Evolutionary conservation across 345 rosid species (phyloP).

Genomic region (Punica granatum): DNA sequence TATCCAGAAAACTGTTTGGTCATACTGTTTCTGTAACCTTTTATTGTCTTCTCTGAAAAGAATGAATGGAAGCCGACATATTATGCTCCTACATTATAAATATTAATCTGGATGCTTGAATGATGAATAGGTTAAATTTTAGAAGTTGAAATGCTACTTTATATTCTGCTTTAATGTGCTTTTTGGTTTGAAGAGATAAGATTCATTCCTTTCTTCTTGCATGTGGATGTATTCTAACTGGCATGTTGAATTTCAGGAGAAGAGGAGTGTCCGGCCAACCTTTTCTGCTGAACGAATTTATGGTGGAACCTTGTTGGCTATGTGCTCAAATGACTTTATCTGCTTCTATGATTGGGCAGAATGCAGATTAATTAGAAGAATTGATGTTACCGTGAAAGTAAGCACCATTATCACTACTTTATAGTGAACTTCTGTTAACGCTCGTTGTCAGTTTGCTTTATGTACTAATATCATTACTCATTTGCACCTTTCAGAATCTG

Average conservation of each 20-base stretch:
- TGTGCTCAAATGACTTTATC: conserved; percentile 96
- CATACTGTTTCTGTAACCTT: no score
- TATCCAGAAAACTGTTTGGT: no score
- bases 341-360: conserved; percentile 99
- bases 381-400: conserved; percentile 97
- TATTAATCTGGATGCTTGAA: background rate
- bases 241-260: conserved; percentile 55
- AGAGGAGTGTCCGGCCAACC: conserved; percentile 81
- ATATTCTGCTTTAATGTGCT: background rate
- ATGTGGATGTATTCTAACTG: background rate
- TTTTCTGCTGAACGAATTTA: conserved; percentile 84
- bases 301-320: conserved; percentile 92
- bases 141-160: background rate
- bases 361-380: conserved; percentile 92
- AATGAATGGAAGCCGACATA: no score
- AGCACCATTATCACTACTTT: conserved; percentile 16
- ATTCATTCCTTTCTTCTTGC: background rate
- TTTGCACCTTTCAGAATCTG: conserved; percentile 56
- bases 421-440: conserved; percentile 1
- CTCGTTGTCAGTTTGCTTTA: background rate
- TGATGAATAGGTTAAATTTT: no score
- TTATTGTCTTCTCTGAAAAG: no score
- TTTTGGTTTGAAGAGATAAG: background rate
- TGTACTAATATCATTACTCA: background rate
- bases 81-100: no score